These are phyloP conservation scores for Litchi chinensis DNA, from an alignment of 345 rosid genomes.

Conservation along the genomic window DNA sequence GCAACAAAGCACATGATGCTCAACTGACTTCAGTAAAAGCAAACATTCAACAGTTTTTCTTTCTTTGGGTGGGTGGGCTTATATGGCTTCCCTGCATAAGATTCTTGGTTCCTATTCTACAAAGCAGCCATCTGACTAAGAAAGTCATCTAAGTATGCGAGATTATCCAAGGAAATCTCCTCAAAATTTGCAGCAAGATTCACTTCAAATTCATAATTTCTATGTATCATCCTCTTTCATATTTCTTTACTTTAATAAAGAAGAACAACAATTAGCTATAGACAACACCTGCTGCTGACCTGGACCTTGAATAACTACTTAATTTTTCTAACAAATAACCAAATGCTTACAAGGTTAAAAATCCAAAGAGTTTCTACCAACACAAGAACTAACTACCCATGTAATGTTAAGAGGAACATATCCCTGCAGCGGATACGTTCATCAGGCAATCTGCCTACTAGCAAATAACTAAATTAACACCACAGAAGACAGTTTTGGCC, in stretches of 20 bases:
- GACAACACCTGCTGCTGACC: neutral
- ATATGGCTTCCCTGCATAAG: neutral
- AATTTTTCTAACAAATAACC: neutral
- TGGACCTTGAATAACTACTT: neutral
- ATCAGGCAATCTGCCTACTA: neutral
- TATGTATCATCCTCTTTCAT: neutral
- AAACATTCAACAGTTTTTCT: neutral
- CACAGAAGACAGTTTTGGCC: neutral
- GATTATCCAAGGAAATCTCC: neutral
- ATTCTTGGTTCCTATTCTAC: constrained; percentile 1
- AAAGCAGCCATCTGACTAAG: neutral
- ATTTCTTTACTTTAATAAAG: neutral
- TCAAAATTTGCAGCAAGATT: constrained; percentile 3
- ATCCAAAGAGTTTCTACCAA: constrained; percentile 1
- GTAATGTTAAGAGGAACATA: neutral
- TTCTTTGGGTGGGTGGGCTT: neutral
- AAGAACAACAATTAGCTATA: neutral
- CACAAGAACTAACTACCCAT: neutral
- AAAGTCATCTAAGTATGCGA: neutral
- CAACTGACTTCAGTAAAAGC: neutral
- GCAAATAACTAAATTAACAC: neutral
- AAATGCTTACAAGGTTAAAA: neutral
- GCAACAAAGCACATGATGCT: neutral
- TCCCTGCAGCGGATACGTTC: neutral
- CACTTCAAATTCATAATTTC: constrained; percentile 12